A percentile compares a stretch with the other conserved stretches of the same genome.
These are phyloP conservation scores for Alternaria arbusti DNA, from an alignment of 2,329 filamentous ascomycete species.

Conservation along the genomic window DNA sequence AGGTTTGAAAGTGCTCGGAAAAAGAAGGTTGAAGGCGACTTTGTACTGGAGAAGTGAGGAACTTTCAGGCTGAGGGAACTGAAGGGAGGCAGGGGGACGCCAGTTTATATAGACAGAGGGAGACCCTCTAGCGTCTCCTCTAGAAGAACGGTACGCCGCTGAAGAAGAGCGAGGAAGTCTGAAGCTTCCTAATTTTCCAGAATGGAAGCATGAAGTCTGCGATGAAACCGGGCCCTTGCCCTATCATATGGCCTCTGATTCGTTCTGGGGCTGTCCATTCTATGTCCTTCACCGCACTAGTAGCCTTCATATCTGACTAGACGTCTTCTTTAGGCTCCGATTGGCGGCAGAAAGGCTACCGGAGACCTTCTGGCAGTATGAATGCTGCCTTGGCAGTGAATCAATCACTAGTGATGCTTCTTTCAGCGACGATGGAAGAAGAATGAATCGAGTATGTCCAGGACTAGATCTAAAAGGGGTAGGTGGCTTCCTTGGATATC, in stretches of 20 bases:
- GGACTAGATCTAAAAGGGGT: background rate
- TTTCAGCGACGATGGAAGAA: background rate
- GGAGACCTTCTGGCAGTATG: background rate
- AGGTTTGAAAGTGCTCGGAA: background rate
- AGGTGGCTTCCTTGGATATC: background rate
- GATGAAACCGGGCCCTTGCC: background rate
- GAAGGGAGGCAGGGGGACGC: background rate
- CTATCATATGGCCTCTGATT: background rate
- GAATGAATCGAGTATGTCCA: background rate
- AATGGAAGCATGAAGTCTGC: background rate
- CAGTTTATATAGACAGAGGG: slow-evolving; percentile 3
- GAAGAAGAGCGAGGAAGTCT: background rate
- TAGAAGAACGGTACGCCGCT: background rate
- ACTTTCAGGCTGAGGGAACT: background rate
- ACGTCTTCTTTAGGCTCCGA: background rate
- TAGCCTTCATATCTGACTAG: background rate
- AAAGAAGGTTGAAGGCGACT: background rate
- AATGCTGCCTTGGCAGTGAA: background rate
- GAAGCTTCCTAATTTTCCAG: background rate
- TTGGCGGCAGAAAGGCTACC: background rate
- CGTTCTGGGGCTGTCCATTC: background rate
- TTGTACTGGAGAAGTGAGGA: background rate
- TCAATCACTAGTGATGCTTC: background rate
- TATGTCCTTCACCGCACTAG: background rate
- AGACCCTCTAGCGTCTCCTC: background rate